Conservation (phyloP, 2,329 filamentous ascomycete species). For the Sclerotinia glacialis region DNA sequence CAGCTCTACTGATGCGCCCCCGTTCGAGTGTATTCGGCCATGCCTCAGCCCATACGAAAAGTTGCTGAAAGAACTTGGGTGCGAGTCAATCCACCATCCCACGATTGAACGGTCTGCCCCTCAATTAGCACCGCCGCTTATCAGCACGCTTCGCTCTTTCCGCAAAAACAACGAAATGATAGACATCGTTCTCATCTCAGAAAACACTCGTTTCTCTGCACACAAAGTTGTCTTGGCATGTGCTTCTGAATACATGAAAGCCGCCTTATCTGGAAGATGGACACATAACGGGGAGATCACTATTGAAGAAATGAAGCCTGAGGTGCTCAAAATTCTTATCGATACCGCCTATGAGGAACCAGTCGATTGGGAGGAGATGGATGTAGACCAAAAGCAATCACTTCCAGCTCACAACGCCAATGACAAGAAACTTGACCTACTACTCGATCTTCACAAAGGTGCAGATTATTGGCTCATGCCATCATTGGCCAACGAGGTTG, state of each 20-base stretch:
- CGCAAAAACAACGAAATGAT: slow-evolving; percentile 7
- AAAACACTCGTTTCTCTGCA: neutral
- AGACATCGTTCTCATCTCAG: slow-evolving; percentile 3
- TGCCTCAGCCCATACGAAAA: slow-evolving; percentile 31
- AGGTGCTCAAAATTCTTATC: neutral
- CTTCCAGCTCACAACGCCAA: slow-evolving; percentile 24
- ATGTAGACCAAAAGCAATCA: slow-evolving; percentile 12
- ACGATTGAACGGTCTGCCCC: slow-evolving; percentile 21
- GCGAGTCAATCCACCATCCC: slow-evolving; percentile 30
- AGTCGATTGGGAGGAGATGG: slow-evolving; percentile 15
- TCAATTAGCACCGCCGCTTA: slow-evolving; percentile 17
- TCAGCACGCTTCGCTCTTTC: neutral
- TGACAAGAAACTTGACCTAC: slow-evolving; percentile 28
- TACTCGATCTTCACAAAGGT: slow-evolving; percentile 32
- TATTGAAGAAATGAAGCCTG: neutral
- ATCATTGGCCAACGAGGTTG: slow-evolving; percentile 26
- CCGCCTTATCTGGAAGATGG: slow-evolving; percentile 6
- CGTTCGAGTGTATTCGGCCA: slow-evolving; percentile 29
- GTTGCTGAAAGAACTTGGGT: slow-evolving; percentile 30
- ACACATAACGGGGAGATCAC: neutral
- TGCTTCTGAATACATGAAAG: neutral
- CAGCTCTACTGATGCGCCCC: slow-evolving; percentile 32
- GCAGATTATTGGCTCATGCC: slow-evolving; percentile 32
- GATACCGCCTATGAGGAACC: slow-evolving; percentile 8
- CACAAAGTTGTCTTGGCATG: slow-evolving; percentile 3